phyloP scores from a whole-genome alignment of 768 basidiomycete species.

The Pleurotus salmoneostramineus region DNA sequence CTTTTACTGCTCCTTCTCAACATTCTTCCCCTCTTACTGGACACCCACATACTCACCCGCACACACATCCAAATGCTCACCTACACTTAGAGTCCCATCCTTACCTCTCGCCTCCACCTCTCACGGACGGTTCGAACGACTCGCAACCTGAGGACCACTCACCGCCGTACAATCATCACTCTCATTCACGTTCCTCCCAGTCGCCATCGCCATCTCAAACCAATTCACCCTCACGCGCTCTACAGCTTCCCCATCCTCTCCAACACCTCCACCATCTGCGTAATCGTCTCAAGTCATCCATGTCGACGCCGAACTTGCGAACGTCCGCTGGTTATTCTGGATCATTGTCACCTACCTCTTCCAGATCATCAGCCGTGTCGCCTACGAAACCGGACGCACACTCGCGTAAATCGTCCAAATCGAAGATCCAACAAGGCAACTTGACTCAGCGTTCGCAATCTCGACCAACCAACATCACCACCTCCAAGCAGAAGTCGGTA shows the following conservation, averaged over 20 bases:
- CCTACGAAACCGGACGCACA: not conserved
- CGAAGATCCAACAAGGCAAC: not conserved
- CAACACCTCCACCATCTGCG: slow-evolving; percentile 1
- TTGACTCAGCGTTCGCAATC: not conserved
- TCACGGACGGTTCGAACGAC: no score
- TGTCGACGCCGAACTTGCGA: slow-evolving; percentile 66
- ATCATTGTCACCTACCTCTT: not conserved
- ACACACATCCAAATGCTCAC: not conserved
- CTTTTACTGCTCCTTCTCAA: slow-evolving; percentile 5
- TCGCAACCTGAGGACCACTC: not conserved
- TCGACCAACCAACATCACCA: not conserved
- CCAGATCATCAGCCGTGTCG: not conserved
- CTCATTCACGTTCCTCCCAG: not conserved
- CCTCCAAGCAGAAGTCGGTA: slow-evolving; percentile 1
- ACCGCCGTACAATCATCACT: slow-evolving; percentile 20
- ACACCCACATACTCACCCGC: not conserved
- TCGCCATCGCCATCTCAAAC: slow-evolving; percentile 7
- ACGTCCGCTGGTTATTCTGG: slow-evolving; percentile 10
- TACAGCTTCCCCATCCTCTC: not conserved
- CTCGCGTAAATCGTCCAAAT: not conserved
- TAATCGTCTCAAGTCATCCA: slow-evolving; percentile 41
- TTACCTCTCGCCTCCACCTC: slow-evolving; percentile 11
- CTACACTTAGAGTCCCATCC: slow-evolving; percentile 10
- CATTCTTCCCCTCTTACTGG: not conserved
- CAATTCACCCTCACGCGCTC: slow-evolving; percentile 12